phyloP scores from a whole-genome alignment of 805 yeast species.

The Zygosaccharomyces gambellarensis region DNA sequence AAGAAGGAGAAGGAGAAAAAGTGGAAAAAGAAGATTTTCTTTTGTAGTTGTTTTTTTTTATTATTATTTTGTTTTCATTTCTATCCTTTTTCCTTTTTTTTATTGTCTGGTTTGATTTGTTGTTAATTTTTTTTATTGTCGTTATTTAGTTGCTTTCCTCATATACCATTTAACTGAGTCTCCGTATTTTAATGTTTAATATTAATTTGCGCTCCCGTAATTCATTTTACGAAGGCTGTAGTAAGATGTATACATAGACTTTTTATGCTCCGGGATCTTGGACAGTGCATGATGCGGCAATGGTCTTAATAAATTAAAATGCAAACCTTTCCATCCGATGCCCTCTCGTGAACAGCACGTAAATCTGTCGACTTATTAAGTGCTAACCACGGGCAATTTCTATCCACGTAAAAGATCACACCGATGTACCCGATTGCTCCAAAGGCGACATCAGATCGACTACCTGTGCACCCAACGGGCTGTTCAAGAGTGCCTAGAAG shows the following conservation, averaged over 20 bases:
- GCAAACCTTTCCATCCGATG: too few relatives aligned
- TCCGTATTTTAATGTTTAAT: background rate
- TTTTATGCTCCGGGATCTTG: background rate
- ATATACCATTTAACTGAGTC: background rate
- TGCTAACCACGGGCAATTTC: too few relatives aligned
- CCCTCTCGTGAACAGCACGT: too few relatives aligned
- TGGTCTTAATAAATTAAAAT: too few relatives aligned
- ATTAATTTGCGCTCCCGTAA: background rate
- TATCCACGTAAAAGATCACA: too few relatives aligned
- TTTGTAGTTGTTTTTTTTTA: background rate
- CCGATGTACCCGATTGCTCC: too few relatives aligned
- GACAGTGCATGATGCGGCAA: too few relatives aligned
- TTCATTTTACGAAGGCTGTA: background rate
- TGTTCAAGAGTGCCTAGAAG: background rate
- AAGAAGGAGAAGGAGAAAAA: background rate
- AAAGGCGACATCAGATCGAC: too few relatives aligned
- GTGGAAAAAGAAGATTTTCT: background rate
- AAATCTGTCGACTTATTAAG: too few relatives aligned
- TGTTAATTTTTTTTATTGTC: background rate
- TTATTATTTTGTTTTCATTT: background rate
- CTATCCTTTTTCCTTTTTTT: background rate
- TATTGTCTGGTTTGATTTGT: background rate
- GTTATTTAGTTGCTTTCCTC: background rate
- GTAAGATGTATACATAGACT: too few relatives aligned
- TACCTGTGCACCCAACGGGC: background rate